A percentile compares a stretch with the other conserved stretches of the same genome.
These are phyloP conservation scores for Ambrosiella cleistominuta DNA, from an alignment of 2,329 filamentous ascomycete species.

Conservation along the genomic window DNA sequence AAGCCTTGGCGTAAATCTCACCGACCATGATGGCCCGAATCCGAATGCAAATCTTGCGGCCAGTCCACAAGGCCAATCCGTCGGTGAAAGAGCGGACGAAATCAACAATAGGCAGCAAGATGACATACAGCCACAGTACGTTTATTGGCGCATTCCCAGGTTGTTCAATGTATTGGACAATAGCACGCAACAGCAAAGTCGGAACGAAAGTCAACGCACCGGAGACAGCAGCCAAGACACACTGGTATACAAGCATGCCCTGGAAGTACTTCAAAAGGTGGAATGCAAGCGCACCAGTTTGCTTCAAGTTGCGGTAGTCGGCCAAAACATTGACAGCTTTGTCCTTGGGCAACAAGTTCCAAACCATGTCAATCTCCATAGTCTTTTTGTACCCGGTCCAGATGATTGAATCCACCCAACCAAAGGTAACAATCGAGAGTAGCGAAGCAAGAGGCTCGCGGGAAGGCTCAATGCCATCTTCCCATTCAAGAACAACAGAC, in stretches of 20 bases:
- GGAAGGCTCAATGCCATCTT: constrained; percentile 73
- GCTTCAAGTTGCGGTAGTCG: constrained; percentile 72
- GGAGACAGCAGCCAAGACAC: constrained; percentile 58
- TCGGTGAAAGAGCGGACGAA: constrained; percentile 66
- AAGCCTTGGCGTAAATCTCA: constrained; percentile 90
- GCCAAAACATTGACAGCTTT: constrained; percentile 68
- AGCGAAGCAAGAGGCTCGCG: constrained; percentile 75
- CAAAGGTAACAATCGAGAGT: constrained; percentile 72
- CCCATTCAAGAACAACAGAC: constrained; percentile 71
- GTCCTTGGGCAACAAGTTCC: constrained; percentile 78
- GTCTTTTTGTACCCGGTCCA: constrained; percentile 76
- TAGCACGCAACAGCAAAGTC: constrained; percentile 76
- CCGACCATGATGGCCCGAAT: constrained; percentile 89
- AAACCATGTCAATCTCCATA: constrained; percentile 69
- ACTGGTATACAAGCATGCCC: constrained; percentile 56
- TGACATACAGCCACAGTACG: constrained; percentile 90
- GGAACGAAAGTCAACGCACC: constrained; percentile 80
- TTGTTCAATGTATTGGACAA: constrained; percentile 84
- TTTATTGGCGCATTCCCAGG: constrained; percentile 60
- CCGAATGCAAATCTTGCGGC: constrained; percentile 83
- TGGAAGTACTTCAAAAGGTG: constrained; percentile 79
- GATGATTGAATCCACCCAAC: constrained; percentile 80
- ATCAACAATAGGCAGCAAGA: constrained; percentile 71
- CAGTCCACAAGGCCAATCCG: constrained; percentile 79
- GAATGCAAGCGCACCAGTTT: constrained; percentile 59